Percentiles rank a stretch among this genome's conserved stretches.
These are phyloP conservation scores for Phytopythium mirpurense DNA, from an alignment of 352 stramenopile genomes.

Conservation along the genomic window DNA sequence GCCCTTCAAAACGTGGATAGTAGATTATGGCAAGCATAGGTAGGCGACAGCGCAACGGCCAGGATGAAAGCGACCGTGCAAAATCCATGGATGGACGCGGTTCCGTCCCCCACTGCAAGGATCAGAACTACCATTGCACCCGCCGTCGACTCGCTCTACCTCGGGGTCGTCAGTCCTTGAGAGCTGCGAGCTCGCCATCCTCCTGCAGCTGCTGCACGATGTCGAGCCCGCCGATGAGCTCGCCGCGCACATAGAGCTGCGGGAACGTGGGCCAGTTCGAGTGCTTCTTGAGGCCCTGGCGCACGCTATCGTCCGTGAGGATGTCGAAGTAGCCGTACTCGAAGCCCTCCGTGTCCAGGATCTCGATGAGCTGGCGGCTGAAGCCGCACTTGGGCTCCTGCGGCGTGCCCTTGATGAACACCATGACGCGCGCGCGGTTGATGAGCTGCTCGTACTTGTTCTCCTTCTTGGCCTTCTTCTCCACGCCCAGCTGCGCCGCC, in stretches of 20 bases:
- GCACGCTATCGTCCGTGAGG: constrained; percentile 93
- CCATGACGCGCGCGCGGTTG: constrained; percentile 90
- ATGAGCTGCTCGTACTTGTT: constrained; percentile 90
- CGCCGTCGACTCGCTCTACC: too few species aligned
- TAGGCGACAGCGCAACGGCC: too few species aligned
- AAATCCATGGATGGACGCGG: too few species aligned
- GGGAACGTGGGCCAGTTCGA: constrained; percentile 98
- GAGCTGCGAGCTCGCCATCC: constrained; percentile 70
- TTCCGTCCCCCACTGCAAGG: too few species aligned
- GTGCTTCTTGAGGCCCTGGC: constrained; percentile 96
- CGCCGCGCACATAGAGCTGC: constrained; percentile 96
- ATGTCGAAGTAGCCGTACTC: constrained; percentile 97
- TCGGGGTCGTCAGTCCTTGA: constrained; percentile 45
- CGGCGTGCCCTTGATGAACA: constrained; percentile 98
- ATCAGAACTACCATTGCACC: too few species aligned
- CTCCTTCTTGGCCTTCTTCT: constrained; percentile 80
- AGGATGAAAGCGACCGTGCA: too few species aligned
- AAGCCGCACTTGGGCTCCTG: constrained; percentile 94
- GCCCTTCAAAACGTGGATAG: too few species aligned
- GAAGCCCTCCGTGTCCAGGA: constrained; percentile 89
- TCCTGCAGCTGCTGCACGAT: constrained; percentile 96
- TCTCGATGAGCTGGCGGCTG: constrained; percentile 91
- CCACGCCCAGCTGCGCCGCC: constrained; percentile 86
- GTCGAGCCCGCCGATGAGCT: constrained; percentile 97
- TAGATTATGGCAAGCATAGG: too few species aligned